A percentile compares a stretch with the other conserved stretches of the same genome.
Evolutionary conservation across 768 basidiomycete species (phyloP).

Genomic region (Astraeus odoratus): DNA sequence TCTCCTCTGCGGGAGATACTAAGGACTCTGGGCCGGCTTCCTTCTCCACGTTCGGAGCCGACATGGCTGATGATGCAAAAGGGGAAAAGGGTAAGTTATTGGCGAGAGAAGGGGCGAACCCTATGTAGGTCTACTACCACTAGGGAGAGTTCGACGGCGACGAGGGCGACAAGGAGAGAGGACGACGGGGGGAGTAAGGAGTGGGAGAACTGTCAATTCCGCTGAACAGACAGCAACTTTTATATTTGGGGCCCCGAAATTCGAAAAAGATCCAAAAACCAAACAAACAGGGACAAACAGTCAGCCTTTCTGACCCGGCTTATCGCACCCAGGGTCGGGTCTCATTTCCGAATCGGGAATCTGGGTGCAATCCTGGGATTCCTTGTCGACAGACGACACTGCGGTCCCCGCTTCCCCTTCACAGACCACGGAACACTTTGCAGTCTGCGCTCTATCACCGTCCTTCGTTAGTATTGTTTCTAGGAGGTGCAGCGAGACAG

Average conservation of each 20-base stretch:
- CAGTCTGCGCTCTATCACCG: too few relatives aligned
- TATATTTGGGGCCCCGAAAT: conserved; percentile 26
- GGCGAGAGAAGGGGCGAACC: conserved; percentile 9
- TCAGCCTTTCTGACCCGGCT: conserved; percentile 5
- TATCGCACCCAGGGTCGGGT: conserved; percentile 15
- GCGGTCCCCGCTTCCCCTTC: too few relatives aligned
- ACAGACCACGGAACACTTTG: too few relatives aligned
- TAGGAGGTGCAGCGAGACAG: too few relatives aligned
- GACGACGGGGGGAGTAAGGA: conserved; percentile 13
- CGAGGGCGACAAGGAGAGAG: background rate
- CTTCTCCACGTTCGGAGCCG: conserved; percentile 57
- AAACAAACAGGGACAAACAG: conserved; percentile 22
- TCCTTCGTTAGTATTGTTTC: too few relatives aligned
- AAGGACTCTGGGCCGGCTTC: conserved; percentile 45
- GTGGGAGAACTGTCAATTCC: conserved; percentile 24
- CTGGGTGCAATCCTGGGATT: conserved; percentile 11
- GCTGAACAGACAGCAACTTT: conserved; percentile 22
- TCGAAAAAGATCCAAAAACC: conserved; percentile 16
- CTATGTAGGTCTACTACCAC: conserved; percentile 20
- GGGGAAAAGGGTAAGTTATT: conserved; percentile 1
- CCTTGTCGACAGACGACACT: too few relatives aligned
- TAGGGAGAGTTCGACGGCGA: conserved; percentile 4
- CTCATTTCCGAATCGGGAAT: conserved; percentile 9
- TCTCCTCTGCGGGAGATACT: conserved; percentile 20
- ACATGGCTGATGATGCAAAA: conserved; percentile 13